Conservation (phyloP, 257 asterid genomes). For the Plectranthus barbatus region DNA sequence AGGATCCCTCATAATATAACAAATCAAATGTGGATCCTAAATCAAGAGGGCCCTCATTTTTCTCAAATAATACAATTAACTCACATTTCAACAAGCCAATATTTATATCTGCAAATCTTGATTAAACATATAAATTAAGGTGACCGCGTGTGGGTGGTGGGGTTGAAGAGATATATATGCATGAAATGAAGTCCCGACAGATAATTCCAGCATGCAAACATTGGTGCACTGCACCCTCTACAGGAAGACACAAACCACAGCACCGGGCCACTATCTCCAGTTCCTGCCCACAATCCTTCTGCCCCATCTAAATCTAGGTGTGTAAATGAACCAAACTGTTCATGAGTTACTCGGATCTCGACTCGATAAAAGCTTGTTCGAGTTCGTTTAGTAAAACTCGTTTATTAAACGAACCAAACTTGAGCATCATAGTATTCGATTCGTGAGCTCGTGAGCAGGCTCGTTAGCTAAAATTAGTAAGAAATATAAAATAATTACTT, state of each 20-base stretch:
- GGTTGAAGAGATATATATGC: neutral
- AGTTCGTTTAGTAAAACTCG: no score
- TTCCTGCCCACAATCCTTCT: neutral
- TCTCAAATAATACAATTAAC: neutral
- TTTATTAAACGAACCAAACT: no score
- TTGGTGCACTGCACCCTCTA: neutral
- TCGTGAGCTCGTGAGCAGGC: no score
- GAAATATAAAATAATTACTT: no score
- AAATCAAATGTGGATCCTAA: neutral
- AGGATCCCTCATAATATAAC: neutral
- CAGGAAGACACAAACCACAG: neutral
- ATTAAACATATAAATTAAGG: neutral
- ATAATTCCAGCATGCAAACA: constrained; percentile 16
- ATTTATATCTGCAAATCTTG: neutral
- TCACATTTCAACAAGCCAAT: neutral
- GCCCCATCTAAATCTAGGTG: neutral
- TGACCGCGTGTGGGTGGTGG: neutral
- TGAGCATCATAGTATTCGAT: no score
- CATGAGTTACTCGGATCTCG: no score
- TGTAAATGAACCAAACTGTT: neutral
- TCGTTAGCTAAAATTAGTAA: no score
- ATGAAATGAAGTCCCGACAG: neutral
- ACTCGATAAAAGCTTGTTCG: no score
- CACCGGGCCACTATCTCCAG: constrained; percentile 19
- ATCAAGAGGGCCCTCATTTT: neutral